These are phyloP conservation scores for Seiridium unicorne DNA, from an alignment of 2,329 filamentous ascomycete species.

Conservation along the genomic window DNA sequence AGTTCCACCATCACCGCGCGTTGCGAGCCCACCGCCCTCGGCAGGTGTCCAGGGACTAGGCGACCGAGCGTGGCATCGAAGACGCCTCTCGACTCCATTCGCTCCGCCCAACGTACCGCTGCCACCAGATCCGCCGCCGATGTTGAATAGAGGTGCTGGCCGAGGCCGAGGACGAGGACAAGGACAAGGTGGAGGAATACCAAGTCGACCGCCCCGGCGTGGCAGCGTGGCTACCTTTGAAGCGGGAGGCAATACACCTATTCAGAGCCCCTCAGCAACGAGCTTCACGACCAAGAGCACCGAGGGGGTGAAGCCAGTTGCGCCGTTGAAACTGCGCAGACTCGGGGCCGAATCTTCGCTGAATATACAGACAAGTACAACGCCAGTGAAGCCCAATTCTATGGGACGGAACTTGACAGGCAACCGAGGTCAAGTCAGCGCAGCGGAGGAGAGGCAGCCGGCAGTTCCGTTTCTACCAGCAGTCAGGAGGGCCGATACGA, in stretches of 20 bases:
- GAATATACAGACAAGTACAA: neutral
- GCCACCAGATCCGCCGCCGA: neutral
- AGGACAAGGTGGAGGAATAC: neutral
- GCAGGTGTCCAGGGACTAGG: constrained; percentile 16
- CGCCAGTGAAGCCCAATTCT: neutral
- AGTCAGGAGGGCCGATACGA: neutral
- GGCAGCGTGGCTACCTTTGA: constrained; percentile 5
- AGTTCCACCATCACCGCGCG: neutral
- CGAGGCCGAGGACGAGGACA: neutral
- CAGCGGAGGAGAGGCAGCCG: neutral
- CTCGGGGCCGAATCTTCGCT: neutral
- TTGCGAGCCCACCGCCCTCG: constrained; percentile 12
- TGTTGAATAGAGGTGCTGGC: neutral
- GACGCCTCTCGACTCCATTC: constrained; percentile 20
- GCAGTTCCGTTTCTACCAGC: constrained; percentile 3
- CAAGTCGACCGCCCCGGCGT: neutral
- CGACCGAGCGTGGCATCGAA: constrained; percentile 26
- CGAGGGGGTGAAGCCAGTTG: neutral
- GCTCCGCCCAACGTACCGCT: neutral
- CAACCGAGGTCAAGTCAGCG: neutral
- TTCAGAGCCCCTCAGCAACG: neutral
- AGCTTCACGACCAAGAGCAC: neutral
- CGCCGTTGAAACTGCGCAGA: neutral
- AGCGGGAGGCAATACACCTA: neutral
- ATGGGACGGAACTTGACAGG: neutral